phyloP scores from a whole-genome alignment of 495 filamentous ascomycete genomes.

The Barbatosphaeria neglecta region DNA sequence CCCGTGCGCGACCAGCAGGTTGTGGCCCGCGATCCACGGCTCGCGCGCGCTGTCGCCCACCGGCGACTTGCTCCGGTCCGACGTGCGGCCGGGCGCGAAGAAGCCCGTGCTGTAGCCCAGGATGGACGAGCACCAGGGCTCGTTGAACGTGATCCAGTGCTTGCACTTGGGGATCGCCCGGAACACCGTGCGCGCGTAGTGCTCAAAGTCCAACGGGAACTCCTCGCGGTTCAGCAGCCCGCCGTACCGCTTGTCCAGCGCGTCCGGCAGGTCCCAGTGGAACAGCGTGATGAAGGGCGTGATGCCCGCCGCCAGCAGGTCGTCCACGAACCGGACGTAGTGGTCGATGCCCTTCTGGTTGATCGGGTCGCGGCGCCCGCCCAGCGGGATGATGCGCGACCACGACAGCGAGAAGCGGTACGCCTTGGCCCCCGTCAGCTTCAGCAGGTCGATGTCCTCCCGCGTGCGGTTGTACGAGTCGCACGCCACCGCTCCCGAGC shows the following conservation, averaged over 20 bases:
- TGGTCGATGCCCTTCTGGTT: constrained; percentile 48
- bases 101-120: constrained; percentile 48
- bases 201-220: constrained; percentile 47
- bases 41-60: constrained; percentile 46
- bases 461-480: constrained; percentile 64
- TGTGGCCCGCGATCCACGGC: constrained; percentile 52
- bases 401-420: constrained; percentile 73
- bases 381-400: constrained; percentile 59
- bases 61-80: constrained; percentile 40
- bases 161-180: constrained; percentile 48
- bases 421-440: constrained; percentile 47
- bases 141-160: constrained; percentile 58
- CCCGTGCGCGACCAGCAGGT: constrained; percentile 46
- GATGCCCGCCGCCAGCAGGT: constrained; percentile 47
- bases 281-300: constrained; percentile 50
- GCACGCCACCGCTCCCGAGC: constrained; percentile 58
- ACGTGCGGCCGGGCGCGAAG: constrained; percentile 49
- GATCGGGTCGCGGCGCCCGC: constrained; percentile 48
- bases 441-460: constrained; percentile 64
- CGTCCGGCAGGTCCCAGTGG: constrained; percentile 54
- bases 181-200: constrained; percentile 47
- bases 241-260: constrained; percentile 49
- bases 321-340: constrained; percentile 50
- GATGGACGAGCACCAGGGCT: constrained; percentile 51
- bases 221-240: constrained; percentile 47